Conservation (phyloP, 148 eudicot species). For the Cornus suecica region DNA sequence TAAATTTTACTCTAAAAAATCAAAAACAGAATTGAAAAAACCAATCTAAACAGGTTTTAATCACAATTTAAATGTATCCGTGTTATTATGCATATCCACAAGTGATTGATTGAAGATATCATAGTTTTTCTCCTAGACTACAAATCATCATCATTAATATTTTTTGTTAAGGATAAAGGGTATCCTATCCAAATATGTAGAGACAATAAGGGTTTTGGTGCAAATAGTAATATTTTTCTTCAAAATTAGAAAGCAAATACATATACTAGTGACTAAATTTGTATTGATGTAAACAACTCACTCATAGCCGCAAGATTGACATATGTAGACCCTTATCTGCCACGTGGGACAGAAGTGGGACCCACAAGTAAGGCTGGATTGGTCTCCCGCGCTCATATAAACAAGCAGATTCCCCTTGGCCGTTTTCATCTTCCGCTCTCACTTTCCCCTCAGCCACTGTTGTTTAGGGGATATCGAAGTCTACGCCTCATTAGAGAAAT, state of each 20-base stretch:
- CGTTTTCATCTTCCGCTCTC: background rate
- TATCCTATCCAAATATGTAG: constrained; percentile 10
- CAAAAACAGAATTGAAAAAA: too few species aligned
- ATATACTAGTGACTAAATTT: background rate
- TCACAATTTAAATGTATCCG: too few species aligned
- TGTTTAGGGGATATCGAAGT: background rate
- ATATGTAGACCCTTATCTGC: constrained; percentile 47
- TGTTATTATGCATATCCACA: too few species aligned
- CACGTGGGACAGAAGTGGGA: constrained; percentile 32
- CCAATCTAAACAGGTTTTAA: too few species aligned
- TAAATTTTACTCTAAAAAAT: too few species aligned
- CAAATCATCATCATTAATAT: too few species aligned
- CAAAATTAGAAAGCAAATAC: background rate
- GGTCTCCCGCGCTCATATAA: constrained; percentile 37
- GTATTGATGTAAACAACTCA: background rate
- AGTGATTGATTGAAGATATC: too few species aligned
- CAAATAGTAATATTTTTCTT: background rate
- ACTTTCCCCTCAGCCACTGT: background rate
- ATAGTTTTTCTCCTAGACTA: too few species aligned
- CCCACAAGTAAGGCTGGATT: constrained; percentile 19
- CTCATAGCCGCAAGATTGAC: constrained; percentile 20
- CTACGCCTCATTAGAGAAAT: background rate
- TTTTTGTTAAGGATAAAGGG: too few species aligned
- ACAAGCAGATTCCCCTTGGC: background rate
- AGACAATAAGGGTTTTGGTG: background rate